phyloP scores from a whole-genome alignment of 805 yeast genomes.

The Monosporozyma solicola region DNA sequence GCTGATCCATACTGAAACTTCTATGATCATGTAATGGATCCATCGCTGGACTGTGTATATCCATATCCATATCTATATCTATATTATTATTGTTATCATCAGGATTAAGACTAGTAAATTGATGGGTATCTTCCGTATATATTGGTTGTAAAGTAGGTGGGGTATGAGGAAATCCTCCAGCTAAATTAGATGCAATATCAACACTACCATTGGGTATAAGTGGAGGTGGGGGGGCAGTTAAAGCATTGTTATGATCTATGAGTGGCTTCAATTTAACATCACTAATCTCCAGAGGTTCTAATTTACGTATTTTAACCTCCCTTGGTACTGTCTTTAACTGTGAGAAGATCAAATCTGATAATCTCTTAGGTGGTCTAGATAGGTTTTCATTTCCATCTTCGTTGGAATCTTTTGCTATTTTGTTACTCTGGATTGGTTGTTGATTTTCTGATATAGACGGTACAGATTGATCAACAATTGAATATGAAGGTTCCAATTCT shows the following conservation, averaged over 20 bases:
- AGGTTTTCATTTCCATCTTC: background rate
- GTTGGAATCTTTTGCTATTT: background rate
- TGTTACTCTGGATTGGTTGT: background rate
- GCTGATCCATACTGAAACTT: background rate
- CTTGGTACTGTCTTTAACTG: conserved; percentile 6
- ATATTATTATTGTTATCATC: background rate
- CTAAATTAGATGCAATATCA: background rate
- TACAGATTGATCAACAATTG: background rate
- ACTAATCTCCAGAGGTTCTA: conserved; percentile 11
- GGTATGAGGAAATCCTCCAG: background rate
- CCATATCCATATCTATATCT: background rate
- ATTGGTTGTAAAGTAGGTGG: background rate
- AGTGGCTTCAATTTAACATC: conserved; percentile 4
- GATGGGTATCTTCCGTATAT: background rate
- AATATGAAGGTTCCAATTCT: background rate
- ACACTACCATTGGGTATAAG: background rate
- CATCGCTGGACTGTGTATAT: background rate
- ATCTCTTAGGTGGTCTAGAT: background rate
- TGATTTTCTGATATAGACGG: background rate
- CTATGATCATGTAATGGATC: background rate
- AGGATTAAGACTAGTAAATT: background rate
- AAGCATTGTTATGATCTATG: background rate
- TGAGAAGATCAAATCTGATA: conserved; percentile 11
- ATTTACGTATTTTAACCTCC: conserved; percentile 11
- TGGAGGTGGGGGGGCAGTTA: background rate